Base-by-base conservation (phyloP, 345 rosid species). In the Populus tremula region DNA sequence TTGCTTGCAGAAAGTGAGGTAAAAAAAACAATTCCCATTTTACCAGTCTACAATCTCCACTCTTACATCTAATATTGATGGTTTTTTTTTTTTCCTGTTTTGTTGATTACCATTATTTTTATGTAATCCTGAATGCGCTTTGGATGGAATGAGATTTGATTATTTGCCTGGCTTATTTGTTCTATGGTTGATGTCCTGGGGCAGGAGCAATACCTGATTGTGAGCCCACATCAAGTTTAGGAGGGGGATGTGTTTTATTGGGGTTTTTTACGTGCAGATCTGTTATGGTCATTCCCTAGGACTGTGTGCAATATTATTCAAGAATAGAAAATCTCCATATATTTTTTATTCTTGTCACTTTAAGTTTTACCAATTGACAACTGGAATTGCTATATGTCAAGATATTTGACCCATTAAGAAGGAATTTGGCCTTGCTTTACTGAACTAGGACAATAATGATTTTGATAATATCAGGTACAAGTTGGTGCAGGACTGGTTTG, bases 1-100 rank as follows among this genome's bases (percentile, higher is more conserved):
- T 87, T 96, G 83, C 97, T 92, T 84, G 90, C 91, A 25, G 97
- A 93, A 81, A 90, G 91, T 81, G 97, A 93, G 99, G 99, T 96
- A 91, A 25, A 76, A 14, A 67, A 41, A 72, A 14, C 9, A 6
- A 39, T 56, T 39, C 59, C 23, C 23, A 18, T 20, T 20, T 53
- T 20, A 53, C 59, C 23, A 53, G 59, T 20, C n/a, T 53, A 2
- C 21, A 53, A 2, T 18, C 21, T 20, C 8, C 59, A 20, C 23
- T 53, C 23, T 14, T 47, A 47, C 50, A 47, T 14, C 50, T 47
- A 47, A 47, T 14, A 47, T 14, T 47, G 50, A 47, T 53, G n/a
- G 0, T 6, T 53, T 6, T 53, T 50, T 53, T 50, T 17, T 53
- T 53, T 0, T 2, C 8, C 8, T 53, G 59, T 18, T 53, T 67